Conservation (phyloP, 352 stramenopile species). For the Globisporangium emineosum region DNA sequence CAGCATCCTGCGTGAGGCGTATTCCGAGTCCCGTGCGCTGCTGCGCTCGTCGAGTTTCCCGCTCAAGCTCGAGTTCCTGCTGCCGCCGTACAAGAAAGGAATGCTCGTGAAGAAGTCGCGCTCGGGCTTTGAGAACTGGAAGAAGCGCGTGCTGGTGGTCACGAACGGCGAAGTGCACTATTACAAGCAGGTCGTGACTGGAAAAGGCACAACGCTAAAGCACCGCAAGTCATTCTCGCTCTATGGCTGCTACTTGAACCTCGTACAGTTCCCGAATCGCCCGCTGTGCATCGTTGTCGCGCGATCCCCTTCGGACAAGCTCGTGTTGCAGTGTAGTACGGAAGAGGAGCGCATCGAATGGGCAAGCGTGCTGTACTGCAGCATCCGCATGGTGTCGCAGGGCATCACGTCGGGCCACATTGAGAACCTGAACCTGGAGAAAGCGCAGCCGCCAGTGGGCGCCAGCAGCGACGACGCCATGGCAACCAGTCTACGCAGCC, state of each 20-base stretch:
- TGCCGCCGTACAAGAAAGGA: slow-evolving; percentile 82
- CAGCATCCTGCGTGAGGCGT: slow-evolving; percentile 69
- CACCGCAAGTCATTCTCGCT: slow-evolving; percentile 84
- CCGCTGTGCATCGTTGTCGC: slow-evolving; percentile 82
- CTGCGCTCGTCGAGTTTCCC: slow-evolving; percentile 59
- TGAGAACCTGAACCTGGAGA: slow-evolving; percentile 66
- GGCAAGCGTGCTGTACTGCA: slow-evolving; percentile 86
- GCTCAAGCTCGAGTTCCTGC: slow-evolving; percentile 67
- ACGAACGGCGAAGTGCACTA: slow-evolving; percentile 82
- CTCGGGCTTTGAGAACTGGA: slow-evolving; percentile 87
- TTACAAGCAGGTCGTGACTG: slow-evolving; percentile 62
- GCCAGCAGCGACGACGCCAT: not conserved
- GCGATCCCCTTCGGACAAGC: slow-evolving; percentile 80
- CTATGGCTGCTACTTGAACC: slow-evolving; percentile 80
- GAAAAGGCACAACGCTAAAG: slow-evolving; percentile 50
- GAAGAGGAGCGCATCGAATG: slow-evolving; percentile 84
- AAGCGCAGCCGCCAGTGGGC: slow-evolving; percentile 6
- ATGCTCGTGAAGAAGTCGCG: slow-evolving; percentile 83
- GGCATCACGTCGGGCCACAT: slow-evolving; percentile 83
- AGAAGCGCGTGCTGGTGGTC: slow-evolving; percentile 74
- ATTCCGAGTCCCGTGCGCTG: slow-evolving; percentile 42
- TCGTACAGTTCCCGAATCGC: slow-evolving; percentile 66
- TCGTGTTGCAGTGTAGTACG: slow-evolving; percentile 66
- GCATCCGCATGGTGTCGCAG: slow-evolving; percentile 84
- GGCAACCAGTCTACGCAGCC: not conserved